phyloP scores from a whole-genome alignment of 495 filamentous ascomycete genomes.

The Parmelia sp. region DNA sequence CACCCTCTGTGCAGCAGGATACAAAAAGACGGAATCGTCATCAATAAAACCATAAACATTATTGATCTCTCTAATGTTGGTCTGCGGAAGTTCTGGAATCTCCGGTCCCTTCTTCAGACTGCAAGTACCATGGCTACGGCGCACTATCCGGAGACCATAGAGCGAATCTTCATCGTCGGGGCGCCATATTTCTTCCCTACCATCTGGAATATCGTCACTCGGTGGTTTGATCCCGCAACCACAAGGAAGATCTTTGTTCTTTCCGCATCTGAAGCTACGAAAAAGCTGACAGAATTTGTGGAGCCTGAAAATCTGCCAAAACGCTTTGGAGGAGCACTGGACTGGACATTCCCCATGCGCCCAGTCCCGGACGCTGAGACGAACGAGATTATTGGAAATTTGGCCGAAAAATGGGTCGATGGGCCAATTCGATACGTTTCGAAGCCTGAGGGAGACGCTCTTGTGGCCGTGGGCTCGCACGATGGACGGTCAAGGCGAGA shows the following conservation, averaged over 20 bases:
- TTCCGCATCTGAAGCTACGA: neutral
- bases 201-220: slow-evolving; percentile 87
- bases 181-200: slow-evolving; percentile 84
- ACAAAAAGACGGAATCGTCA: slow-evolving; percentile 63
- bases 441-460: neutral
- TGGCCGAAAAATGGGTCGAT: neutral
- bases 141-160: slow-evolving; percentile 83
- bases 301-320: neutral
- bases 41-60: slow-evolving; percentile 79
- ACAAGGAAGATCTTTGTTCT: slow-evolving; percentile 85
- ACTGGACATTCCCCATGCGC: neutral
- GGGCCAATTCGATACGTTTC: neutral
- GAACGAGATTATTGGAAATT: neutral
- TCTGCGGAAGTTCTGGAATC: slow-evolving; percentile 83
- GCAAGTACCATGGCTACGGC: slow-evolving; percentile 74
- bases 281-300: neutral
- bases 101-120: slow-evolving; percentile 83
- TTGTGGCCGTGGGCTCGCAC: neutral
- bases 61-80: slow-evolving; percentile 77
- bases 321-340: neutral
- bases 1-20: slow-evolving; percentile 63
- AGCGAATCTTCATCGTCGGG: slow-evolving; percentile 78
- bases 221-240: slow-evolving; percentile 87
- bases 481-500: neutral
- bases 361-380: neutral